A percentile compares a stretch with the other conserved stretches of the same genome.
phyloP scores from a whole-genome alignment of 495 filamentous ascomycete genomes.

The Rhizodiscina lignyota region DNA sequence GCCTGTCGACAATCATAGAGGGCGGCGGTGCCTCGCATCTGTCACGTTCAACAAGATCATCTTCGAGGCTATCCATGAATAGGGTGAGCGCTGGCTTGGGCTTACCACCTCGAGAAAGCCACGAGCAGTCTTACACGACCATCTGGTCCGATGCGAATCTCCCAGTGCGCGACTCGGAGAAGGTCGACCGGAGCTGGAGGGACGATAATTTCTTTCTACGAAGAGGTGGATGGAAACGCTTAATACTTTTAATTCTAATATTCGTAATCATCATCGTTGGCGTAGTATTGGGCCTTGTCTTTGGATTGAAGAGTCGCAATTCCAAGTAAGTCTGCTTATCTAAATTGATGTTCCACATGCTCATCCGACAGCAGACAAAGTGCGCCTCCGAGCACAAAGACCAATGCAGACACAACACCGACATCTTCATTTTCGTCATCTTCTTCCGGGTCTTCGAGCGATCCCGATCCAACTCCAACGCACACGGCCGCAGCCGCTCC shows the following conservation, averaged over 20 bases:
- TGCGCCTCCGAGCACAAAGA: neutral
- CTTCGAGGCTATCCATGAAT: constrained; percentile 2
- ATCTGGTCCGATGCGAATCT: constrained; percentile 13
- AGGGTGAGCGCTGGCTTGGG: constrained; percentile 3
- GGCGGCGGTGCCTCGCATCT: constrained; percentile 5
- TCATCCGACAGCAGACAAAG: neutral
- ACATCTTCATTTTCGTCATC: constrained; percentile 4
- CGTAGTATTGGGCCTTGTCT: constrained; percentile 8
- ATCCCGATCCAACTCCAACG: too few relatives aligned
- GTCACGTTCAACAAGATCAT: neutral
- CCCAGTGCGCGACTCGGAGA: constrained; percentile 1
- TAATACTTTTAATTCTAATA: constrained; percentile 7
- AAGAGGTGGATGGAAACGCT: constrained; percentile 16
- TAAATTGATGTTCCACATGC: neutral
- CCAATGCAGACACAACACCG: constrained; percentile 1
- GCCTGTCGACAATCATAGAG: constrained; percentile 20
- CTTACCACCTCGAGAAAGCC: constrained; percentile 9
- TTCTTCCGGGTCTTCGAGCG: neutral
- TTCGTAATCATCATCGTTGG: constrained; percentile 7
- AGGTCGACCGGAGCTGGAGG: constrained; percentile 6
- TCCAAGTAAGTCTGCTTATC: too few relatives aligned
- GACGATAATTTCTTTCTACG: constrained; percentile 13
- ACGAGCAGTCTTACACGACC: constrained; percentile 8
- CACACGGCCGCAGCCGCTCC: too few relatives aligned
- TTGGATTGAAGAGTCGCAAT: constrained; percentile 4